Evolutionary conservation across 129 eudicot species (phyloP).

Genomic region (Artemisia tridentata): DNA sequence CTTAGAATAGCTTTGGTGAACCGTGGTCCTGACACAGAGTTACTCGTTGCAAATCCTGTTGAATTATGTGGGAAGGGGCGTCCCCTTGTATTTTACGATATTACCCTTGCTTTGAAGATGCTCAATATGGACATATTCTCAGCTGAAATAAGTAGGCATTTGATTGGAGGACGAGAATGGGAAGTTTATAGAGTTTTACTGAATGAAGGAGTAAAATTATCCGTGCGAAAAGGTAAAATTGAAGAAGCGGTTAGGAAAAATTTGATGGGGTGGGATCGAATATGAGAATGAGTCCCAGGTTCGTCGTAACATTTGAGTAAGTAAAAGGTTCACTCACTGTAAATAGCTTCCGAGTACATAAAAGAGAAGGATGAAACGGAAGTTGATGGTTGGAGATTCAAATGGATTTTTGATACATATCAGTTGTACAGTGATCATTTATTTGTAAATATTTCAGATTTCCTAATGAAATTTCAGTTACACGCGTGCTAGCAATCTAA

Average conservation of each 20-base stretch:
- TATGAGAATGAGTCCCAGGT: neutral
- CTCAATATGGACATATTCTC: slow-evolving; percentile 63
- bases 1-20: slow-evolving; percentile 62
- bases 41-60: slow-evolving; percentile 79
- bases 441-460: neutral
- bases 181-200: slow-evolving; percentile 80
- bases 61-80: slow-evolving; percentile 86
- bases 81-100: slow-evolving; percentile 40
- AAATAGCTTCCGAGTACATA: slow-evolving; percentile 18
- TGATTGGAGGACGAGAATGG: slow-evolving; percentile 77
- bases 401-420: neutral
- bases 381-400: neutral
- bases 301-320: neutral
- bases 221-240: slow-evolving; percentile 40
- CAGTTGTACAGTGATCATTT: slow-evolving; percentile 4
- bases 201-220: slow-evolving; percentile 53
- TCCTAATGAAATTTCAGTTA: neutral
- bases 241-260: slow-evolving; percentile 68
- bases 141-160: slow-evolving; percentile 69
- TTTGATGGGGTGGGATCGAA: slow-evolving; percentile 67
- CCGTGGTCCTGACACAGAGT: slow-evolving; percentile 84
- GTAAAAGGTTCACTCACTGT: neutral
- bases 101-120: slow-evolving; percentile 27
- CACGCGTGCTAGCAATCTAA: slow-evolving; percentile 16
- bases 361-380: neutral